Evolutionary conservation across 2,329 filamentous ascomycete genomes (phyloP), one percentile per base, ranked within the genome.

Genomic region (Sphaceloma murrayae): DNA sequence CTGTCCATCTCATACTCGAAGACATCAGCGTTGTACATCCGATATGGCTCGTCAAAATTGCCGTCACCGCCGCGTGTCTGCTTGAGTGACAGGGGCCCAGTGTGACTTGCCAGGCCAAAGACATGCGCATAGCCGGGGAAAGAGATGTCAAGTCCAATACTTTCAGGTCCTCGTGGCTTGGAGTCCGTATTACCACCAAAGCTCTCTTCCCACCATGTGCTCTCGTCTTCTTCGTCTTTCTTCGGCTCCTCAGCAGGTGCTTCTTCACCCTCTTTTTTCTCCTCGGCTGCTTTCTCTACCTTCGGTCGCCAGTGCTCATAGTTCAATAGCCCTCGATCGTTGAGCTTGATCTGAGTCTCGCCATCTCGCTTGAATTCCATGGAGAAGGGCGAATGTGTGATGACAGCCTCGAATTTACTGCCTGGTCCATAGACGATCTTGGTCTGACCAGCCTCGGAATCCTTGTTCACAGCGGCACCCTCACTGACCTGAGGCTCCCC

Each of bases 1-100:
- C 87, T 96, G 63, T 96, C 85, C 55, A 95, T 75, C 55, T 94
- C 81, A 62, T 98, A 98, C 66, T 98, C 91, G 55, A 98, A 98
- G 8, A 98, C 91, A 61, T 98, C 91, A 22, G 85, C 76, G 62
- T 98, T 98, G 69, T 95, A 95, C 62, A 98, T 66, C 27, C 91
- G 78, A 67, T 98, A 98, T 0, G 91, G 91, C 50, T 98, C 85
- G 7, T 74, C 71, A 63, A 91, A 86, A 55, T 86, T 85, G 49
- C 84, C 86, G 14, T 86, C 77, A 17, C 87, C 87, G 43, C 89
- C 91, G 44, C 86, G 81, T 9, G 91, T 98, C 61, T 94, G 79
- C 64, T 84, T 91, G 53, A 98, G 67, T 0, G 89, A 93, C 34
- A 98, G 62, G 5, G 88, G 80, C 2, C 88, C 86, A 26, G 91